Conservation (phyloP, 768 basidiomycete genomes). For the Trametes meyenii region DNA sequence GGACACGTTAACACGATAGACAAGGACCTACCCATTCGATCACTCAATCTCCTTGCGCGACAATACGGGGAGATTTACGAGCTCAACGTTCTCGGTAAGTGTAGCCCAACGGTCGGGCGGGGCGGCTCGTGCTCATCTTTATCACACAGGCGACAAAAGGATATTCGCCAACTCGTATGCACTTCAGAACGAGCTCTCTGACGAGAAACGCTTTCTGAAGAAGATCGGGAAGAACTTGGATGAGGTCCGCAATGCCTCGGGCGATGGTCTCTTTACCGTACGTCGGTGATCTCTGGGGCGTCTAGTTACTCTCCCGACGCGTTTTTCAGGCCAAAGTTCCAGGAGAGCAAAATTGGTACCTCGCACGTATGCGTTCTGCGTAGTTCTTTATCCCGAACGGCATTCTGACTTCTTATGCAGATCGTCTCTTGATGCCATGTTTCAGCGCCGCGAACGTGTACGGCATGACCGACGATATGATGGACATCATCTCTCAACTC, state of each 20-base stretch:
- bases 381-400: background rate
- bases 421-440: slow-evolving; percentile 44
- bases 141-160: slow-evolving; percentile 29
- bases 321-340: slow-evolving; percentile 30
- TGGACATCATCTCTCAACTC: slow-evolving; percentile 47
- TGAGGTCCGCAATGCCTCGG: slow-evolving; percentile 39
- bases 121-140: background rate
- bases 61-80: slow-evolving; percentile 49
- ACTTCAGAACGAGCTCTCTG: slow-evolving; percentile 44
- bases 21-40: slow-evolving; percentile 38
- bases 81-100: slow-evolving; percentile 40
- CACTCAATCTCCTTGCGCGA: slow-evolving; percentile 39
- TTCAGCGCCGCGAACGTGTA: slow-evolving; percentile 45
- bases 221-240: slow-evolving; percentile 35
- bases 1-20: slow-evolving; percentile 43
- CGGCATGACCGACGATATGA: slow-evolving; percentile 51
- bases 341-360: slow-evolving; percentile 50
- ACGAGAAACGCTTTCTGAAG: slow-evolving; percentile 49
- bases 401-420: slow-evolving; percentile 19
- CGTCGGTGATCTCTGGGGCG: slow-evolving; percentile 19
- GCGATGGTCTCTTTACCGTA: slow-evolving; percentile 47
- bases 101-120: background rate
- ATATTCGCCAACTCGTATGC: slow-evolving; percentile 39
- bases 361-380: slow-evolving; percentile 40
- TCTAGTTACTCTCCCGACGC: slow-evolving; percentile 26